These are phyloP conservation scores for Sicyos baderoa DNA, from an alignment of 306 rosid species.

Conservation along the genomic window DNA sequence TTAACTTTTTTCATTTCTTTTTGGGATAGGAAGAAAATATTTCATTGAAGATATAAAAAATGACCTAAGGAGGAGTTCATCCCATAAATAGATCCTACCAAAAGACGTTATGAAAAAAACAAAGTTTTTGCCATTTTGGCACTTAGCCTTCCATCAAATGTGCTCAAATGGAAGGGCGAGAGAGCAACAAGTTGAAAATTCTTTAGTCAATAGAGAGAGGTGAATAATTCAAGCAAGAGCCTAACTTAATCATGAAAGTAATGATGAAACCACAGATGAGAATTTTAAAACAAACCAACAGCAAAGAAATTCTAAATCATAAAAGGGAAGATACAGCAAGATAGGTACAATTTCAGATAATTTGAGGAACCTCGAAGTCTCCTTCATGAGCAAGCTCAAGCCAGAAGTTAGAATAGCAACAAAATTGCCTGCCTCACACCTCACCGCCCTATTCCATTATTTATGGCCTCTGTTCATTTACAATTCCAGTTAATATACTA, in stretches of 20 bases:
- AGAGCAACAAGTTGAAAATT: conserved; percentile 4
- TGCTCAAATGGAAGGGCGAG: not conserved
- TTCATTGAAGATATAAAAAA: not conserved
- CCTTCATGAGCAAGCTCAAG: not conserved
- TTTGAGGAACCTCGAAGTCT: not conserved
- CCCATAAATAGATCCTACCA: not conserved
- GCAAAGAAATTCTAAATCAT: not conserved
- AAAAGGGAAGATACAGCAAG: not conserved
- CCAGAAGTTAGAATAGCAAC: not conserved
- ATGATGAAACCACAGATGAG: not conserved
- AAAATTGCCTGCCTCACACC: not conserved
- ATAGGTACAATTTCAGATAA: not conserved
- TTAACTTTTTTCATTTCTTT: not conserved
- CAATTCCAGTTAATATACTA: not conserved
- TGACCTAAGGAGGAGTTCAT: not conserved
- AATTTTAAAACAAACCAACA: not conserved
- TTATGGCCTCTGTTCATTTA: not conserved
- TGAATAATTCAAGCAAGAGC: not conserved
- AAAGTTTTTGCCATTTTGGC: not conserved
- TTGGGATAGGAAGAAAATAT: not conserved
- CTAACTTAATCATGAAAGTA: not conserved
- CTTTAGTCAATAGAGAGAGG: not conserved
- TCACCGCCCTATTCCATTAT: not conserved
- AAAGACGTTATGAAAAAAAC: not conserved
- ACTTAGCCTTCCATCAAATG: not conserved